These are phyloP conservation scores for Talaromyces ruber DNA, from an alignment of 495 filamentous ascomycete genomes.

Conservation along the genomic window DNA sequence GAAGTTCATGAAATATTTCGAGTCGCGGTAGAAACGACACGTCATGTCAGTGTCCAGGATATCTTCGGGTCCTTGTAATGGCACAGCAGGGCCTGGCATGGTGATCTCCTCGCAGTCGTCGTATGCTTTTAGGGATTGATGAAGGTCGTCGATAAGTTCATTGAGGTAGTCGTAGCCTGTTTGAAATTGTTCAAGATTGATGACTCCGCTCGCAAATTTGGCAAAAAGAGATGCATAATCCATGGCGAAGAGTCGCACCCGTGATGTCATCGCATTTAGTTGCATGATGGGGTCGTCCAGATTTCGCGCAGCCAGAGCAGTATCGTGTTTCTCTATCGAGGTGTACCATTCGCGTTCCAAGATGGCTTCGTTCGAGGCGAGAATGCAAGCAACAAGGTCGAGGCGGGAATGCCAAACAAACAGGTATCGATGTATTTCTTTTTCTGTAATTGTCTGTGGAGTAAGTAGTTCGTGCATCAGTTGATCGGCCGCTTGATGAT, in stretches of 20 bases:
- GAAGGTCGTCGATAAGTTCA: constrained; percentile 46
- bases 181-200: constrained; percentile 57
- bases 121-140: constrained; percentile 49
- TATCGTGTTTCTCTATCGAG: constrained; percentile 52
- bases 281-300: constrained; percentile 58
- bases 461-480: constrained; percentile 72
- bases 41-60: constrained; percentile 66
- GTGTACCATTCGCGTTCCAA: constrained; percentile 77
- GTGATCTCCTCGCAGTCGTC: constrained; percentile 41
- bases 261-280: constrained; percentile 54
- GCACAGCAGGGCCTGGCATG: constrained; percentile 45
- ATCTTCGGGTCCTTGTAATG: constrained; percentile 32
- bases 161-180: constrained; percentile 50
- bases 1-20: constrained; percentile 65
- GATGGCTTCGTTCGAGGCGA: constrained; percentile 69
- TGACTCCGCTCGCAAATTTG: constrained; percentile 48
- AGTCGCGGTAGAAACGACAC: constrained; percentile 55
- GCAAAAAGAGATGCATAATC: constrained; percentile 78
- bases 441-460: constrained; percentile 65
- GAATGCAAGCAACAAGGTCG: constrained; percentile 73
- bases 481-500: constrained; percentile 82
- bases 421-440: constrained; percentile 58
- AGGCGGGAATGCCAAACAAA: constrained; percentile 85
- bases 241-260: constrained; percentile 63
- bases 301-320: constrained; percentile 44